These are phyloP conservation scores for Aegilops tauschii DNA, from an alignment of 176 grass and related monocot genomes.

Conservation along the genomic window DNA sequence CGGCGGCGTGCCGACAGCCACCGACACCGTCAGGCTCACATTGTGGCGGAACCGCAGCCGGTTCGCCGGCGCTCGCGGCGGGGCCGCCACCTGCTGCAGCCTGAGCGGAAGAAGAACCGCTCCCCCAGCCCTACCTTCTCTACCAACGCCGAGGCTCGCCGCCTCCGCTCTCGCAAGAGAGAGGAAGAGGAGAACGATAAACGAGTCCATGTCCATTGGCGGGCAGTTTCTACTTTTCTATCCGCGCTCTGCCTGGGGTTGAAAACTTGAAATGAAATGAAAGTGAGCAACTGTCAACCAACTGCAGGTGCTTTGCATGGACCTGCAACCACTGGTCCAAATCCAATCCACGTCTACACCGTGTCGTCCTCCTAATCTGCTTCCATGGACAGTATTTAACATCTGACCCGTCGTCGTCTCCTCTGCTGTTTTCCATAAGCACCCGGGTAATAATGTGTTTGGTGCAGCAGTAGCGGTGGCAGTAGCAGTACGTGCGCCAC, in stretches of 20 bases:
- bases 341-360: background rate
- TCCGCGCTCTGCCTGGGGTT: background rate
- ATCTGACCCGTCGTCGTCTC: background rate
- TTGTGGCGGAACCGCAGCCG: slow-evolving; percentile 62
- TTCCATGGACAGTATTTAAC: background rate
- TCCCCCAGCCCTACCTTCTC: background rate
- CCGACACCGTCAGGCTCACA: slow-evolving; percentile 61
- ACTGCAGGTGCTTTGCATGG: background rate
- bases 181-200: slow-evolving; percentile 22
- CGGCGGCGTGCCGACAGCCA: slow-evolving; percentile 59
- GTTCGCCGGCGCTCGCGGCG: slow-evolving; percentile 22
- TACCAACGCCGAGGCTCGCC: background rate
- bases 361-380: background rate
- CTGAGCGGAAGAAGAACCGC: slow-evolving; percentile 34
- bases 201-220: slow-evolving; percentile 9
- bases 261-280: background rate
- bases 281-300: background rate
- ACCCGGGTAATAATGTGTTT: background rate
- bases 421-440: background rate
- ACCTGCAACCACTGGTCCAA: background rate
- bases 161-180: background rate
- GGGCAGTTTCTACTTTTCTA: background rate
- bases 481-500: background rate
- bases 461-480: background rate
- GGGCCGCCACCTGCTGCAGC: slow-evolving; percentile 23